Base-by-base conservation (phyloP, 2,329 filamentous ascomycete species). In the Pyrenochaeta sp. region DNA sequence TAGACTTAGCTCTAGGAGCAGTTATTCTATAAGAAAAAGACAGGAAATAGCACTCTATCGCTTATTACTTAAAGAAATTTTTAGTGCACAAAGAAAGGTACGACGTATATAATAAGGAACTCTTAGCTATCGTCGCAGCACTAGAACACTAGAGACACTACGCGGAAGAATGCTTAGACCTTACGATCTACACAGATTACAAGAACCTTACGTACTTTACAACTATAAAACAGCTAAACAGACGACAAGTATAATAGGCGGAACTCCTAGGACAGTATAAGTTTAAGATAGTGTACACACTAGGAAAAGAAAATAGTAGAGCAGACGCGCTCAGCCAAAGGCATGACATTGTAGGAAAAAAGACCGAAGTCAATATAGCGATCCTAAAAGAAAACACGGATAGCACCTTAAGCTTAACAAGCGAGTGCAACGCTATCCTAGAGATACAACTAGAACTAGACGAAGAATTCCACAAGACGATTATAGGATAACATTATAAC, bases 21-120 rank as follows among this genome's bases (percentile, higher is more conserved):
- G 6, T 14, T 61, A 5, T 53, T 32, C 9, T 43, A 60, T 17
- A 22, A 38, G 5, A 21, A 54, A 7, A 34, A 46, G 10, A 15
- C 48, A 10, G 44, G 43, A 5, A 27, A 9, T 10, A 27, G 7
- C 24, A 47, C 2, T 59, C 43, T 14, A 45, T 65, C 0, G 55
- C 53, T 3, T 69, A 48, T 44, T 58, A 46, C 19, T 65, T 45
- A 7, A 46, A 40, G 32, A 69, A 66, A 28, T 41, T 62, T 6
- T 44, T n/a, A 6, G 29, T 30, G 6, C 45, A 48, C 1, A 38
- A 71, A 45, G 48, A 35, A 4, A 72, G 71, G 44, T 72, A 72
- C 43, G 27, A 66, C 10, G 70, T 70, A 7, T 55, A 72, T 35
- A 48, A 73, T 35, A 70, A 72, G 38, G 67, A 72, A 53, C 51